Evolutionary conservation across 768 basidiomycete genomes (phyloP).

Genomic region (Multifurca ochricompacta): DNA sequence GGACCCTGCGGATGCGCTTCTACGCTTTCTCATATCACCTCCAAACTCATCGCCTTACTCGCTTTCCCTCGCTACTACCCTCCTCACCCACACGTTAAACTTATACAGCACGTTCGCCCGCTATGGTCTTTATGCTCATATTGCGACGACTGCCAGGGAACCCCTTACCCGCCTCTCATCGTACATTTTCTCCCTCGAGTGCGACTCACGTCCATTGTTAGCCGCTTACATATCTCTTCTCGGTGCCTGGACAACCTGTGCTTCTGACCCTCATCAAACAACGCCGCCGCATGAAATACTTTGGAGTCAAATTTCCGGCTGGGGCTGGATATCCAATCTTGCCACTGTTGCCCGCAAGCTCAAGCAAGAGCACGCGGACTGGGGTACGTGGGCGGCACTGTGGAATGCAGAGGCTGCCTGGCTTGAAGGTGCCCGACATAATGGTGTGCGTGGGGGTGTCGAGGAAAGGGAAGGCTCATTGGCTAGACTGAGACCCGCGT

Average conservation of each 20-base stretch:
- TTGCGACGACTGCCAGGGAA: conserved; percentile 54
- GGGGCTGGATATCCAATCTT: conserved; percentile 64
- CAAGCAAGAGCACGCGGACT: conserved; percentile 24
- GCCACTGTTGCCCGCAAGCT: conserved; percentile 34
- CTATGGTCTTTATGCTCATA: conserved; percentile 72
- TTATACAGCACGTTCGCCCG: conserved; percentile 59
- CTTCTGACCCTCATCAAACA: conserved; percentile 85
- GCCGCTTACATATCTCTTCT: conserved; percentile 52
- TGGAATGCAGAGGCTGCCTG: conserved; percentile 57
- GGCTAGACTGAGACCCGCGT: conserved; percentile 32
- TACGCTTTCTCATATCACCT: conserved; percentile 61
- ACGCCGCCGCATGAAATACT: conserved; percentile 79
- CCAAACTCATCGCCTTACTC: conserved; percentile 40
- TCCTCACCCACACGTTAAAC: conserved; percentile 50
- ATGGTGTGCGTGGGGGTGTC: conserved; percentile 59
- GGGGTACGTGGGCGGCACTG: conserved; percentile 30
- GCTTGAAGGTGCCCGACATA: conserved; percentile 71
- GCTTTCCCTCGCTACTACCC: conserved; percentile 31
- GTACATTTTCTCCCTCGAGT: conserved; percentile 36
- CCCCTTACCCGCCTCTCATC: conserved; percentile 45
- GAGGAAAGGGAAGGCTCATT: conserved; percentile 43
- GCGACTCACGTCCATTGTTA: conserved; percentile 32
- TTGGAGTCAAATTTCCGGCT: conserved; percentile 81
- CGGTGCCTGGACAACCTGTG: conserved; percentile 71
- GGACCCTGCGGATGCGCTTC: conserved; percentile 52